phyloP scores from a whole-genome alignment of 805 yeast genomes.

The Saccharomycopsis capsularis region DNA sequence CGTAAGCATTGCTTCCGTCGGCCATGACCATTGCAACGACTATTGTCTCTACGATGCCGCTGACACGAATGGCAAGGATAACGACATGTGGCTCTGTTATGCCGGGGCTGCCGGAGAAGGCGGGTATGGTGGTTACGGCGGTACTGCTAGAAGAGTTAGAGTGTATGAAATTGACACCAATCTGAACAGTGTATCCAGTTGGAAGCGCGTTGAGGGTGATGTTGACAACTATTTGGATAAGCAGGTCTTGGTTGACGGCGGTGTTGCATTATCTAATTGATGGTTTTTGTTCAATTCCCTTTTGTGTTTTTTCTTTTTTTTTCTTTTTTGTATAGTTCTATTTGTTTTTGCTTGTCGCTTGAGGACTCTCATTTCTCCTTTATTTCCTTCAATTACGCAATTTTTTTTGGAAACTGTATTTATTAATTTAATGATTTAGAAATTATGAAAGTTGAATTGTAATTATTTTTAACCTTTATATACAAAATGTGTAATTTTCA shows the following conservation, averaged over 20 bases:
- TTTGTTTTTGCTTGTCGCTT: too few species aligned
- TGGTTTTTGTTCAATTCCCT: too few species aligned
- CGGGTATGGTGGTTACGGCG: slow-evolving; percentile 92
- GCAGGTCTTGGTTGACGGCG: slow-evolving; percentile 44
- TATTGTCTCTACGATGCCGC: slow-evolving; percentile 60
- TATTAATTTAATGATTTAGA: too few species aligned
- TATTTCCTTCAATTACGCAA: not conserved
- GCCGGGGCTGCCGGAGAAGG: slow-evolving; percentile 96
- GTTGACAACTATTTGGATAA: slow-evolving; percentile 43
- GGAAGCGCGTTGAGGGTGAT: slow-evolving; percentile 65
- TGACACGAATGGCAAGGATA: slow-evolving; percentile 23
- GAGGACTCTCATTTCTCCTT: too few species aligned
- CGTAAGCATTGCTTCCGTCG: slow-evolving; percentile 70
- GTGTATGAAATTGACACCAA: slow-evolving; percentile 57
- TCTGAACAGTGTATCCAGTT: slow-evolving; percentile 40
- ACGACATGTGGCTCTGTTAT: slow-evolving; percentile 75
- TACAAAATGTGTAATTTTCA: too few species aligned
- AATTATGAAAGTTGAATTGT: too few species aligned
- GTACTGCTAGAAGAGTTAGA: slow-evolving; percentile 74
- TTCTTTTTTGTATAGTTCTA: not conserved
- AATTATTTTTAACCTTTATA: too few species aligned
- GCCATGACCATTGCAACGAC: slow-evolving; percentile 96
- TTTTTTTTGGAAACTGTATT: not conserved
- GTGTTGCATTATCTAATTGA: slow-evolving; percentile 34
- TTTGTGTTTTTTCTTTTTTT: not conserved